Conservation (phyloP, 495 filamentous ascomycete genomes). For the Poronia punctata region DNA sequence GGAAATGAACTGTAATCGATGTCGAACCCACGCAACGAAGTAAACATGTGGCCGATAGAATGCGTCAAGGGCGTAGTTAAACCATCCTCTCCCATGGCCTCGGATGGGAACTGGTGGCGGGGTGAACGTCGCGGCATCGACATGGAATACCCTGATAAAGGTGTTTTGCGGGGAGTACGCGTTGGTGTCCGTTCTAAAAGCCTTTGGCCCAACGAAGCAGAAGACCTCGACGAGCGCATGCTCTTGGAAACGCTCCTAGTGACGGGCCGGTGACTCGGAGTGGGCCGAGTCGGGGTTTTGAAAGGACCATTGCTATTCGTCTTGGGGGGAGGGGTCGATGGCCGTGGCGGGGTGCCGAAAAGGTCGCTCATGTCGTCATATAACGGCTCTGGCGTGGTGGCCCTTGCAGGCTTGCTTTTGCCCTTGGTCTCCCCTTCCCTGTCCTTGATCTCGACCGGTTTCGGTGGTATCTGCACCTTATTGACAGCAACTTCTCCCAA, state of each 20-base stretch:
- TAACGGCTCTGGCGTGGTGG: slow-evolving; percentile 16
- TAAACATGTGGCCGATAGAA: slow-evolving; percentile 52
- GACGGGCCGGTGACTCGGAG: slow-evolving; percentile 49
- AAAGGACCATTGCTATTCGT: slow-evolving; percentile 37
- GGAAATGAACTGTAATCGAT: slow-evolving; percentile 35
- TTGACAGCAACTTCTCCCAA: slow-evolving; percentile 54
- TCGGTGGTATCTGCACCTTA: slow-evolving; percentile 40
- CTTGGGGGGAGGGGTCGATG: slow-evolving; percentile 57
- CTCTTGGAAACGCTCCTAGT: slow-evolving; percentile 50
- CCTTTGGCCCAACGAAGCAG: slow-evolving; percentile 28
- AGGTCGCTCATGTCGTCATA: slow-evolving; percentile 51
- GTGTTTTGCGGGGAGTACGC: slow-evolving; percentile 31
- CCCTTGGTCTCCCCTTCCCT: slow-evolving; percentile 35
- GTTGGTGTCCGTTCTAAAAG: slow-evolving; percentile 38
- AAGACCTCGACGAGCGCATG: slow-evolving; percentile 34
- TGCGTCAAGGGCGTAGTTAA: slow-evolving; percentile 52
- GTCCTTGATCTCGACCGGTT: slow-evolving; percentile 22
- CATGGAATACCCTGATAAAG: slow-evolving; percentile 17
- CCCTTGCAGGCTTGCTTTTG: slow-evolving; percentile 23
- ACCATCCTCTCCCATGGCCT: slow-evolving; percentile 22
- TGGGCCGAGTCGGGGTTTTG: slow-evolving; percentile 51
- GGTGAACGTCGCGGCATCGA: slow-evolving; percentile 20
- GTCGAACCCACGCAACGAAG: slow-evolving; percentile 27
- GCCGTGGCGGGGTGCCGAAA: slow-evolving; percentile 48
- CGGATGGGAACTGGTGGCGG: slow-evolving; percentile 30